Evolutionary conservation across 2,329 filamentous ascomycete species (phyloP), one percentile per base, ranked within the genome.

Genomic region (Westerdykella aurantiaca): DNA sequence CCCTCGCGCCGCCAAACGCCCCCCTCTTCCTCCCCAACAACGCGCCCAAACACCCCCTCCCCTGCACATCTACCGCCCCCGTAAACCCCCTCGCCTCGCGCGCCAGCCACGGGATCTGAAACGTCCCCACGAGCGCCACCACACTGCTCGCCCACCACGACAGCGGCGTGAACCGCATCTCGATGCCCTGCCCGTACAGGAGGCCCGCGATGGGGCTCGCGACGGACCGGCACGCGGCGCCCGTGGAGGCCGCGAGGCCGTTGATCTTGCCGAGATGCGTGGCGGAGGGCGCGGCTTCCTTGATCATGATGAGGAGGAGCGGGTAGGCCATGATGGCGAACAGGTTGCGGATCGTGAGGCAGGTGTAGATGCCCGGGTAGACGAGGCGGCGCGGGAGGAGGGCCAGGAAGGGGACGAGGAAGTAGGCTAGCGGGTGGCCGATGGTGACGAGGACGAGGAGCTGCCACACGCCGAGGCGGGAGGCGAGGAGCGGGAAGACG

Each of bases 321-420:
- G 83, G 84, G 31, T 83, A 85, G 17, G 78, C 79, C 31, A 87
- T 72, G 51, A 87, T 85, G 6, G 81, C 82, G 43, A 82, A 79
- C 43, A 85, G 69, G 52, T 83, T 85, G 50, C 85, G 81, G 44
- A 86, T 66, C 2, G 78, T 69, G 29, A 88, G 69, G 34, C 81
- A 82, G n/a, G 72, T 63, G 60, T 86, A 87, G 21, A 88, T 80
- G 9, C 80, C 81, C 0, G 75, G 62, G 38, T 81, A 82, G 9
- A 83, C 61, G 31, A 77, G 57, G 17, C 68, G 61, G 1, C 61
- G 52, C 0, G 83, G 79, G 1, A 86, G 64, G 5, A 82, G 72
- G 0, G 78, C 76, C 14, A 87, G 66, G 59, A 83, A 86, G 0
- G 84, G 84, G 37, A 86, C 80, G 31, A 86, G 73, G 48, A 86